Conservation (phyloP, 352 stramenopile species). For the Halophytophthora polymorphica region DNA sequence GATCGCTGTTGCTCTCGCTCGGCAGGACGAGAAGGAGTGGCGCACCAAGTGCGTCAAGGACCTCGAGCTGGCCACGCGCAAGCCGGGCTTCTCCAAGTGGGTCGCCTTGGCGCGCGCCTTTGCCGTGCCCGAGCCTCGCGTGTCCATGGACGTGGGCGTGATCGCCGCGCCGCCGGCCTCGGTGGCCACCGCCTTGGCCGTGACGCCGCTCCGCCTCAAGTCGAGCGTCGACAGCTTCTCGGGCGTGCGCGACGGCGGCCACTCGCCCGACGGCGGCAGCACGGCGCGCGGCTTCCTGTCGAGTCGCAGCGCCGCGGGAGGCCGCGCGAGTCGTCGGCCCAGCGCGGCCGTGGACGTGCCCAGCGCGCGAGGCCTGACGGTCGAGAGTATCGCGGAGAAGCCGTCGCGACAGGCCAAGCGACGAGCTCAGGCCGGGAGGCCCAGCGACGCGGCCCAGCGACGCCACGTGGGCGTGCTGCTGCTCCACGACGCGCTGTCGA, state of each 20-base stretch:
- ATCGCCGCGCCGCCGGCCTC: constrained; percentile 13
- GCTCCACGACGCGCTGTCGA: constrained; percentile 26
- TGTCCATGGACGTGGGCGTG: constrained; percentile 24
- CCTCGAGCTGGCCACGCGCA: constrained; percentile 21
- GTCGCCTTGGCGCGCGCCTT: constrained; percentile 39
- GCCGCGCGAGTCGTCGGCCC: constrained; percentile 6
- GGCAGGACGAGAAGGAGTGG: constrained; percentile 42
- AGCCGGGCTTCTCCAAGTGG: constrained; percentile 39
- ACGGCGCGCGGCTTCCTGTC: background rate
- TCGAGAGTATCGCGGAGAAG: constrained; percentile 17
- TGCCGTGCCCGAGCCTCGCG: constrained; percentile 8
- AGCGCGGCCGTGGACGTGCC: constrained; percentile 1
- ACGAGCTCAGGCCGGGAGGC: constrained; percentile 10
- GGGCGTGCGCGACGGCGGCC: constrained; percentile 17
- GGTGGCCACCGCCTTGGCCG: constrained; percentile 12
- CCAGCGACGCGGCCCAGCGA: constrained; percentile 1
- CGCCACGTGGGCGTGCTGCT: constrained; percentile 5
- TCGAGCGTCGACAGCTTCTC: constrained; percentile 51
- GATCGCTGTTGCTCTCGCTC: too few relatives aligned
- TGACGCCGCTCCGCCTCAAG: constrained; percentile 25
- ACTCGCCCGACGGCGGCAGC: background rate
- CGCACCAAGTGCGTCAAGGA: constrained; percentile 37
- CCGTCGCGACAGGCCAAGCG: constrained; percentile 12
- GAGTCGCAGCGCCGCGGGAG: background rate
- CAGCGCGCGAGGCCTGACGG: constrained; percentile 4